phyloP scores from a whole-genome alignment of 371 early-diverging fungal genomes.

The Enteropsectra breve region DNA sequence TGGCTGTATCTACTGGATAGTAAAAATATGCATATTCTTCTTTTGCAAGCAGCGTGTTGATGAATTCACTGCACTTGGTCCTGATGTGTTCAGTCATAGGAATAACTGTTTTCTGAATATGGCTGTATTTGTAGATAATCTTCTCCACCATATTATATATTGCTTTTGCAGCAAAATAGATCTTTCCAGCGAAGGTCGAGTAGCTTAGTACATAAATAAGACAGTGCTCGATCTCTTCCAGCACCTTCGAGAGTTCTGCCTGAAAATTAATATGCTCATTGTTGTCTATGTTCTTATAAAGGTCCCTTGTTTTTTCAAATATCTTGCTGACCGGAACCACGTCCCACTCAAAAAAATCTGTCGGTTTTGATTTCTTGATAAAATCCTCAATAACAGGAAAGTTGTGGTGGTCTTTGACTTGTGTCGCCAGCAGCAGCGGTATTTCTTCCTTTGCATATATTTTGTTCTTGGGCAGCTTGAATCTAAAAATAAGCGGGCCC shows the following conservation, averaged over 20 bases:
- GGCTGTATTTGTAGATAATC: conserved; percentile 1
- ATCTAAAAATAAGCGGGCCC: neutral
- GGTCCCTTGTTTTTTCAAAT: neutral
- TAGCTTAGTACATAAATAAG: conserved; percentile 29
- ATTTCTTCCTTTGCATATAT: conserved; percentile 20
- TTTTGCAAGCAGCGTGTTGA: conserved; percentile 12
- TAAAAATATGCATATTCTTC: conserved; percentile 9
- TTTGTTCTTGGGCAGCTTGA: neutral
- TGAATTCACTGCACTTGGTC: conserved; percentile 18
- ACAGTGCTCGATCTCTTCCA: conserved; percentile 5
- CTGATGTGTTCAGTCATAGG: conserved; percentile 1
- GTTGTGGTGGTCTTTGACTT: conserved; percentile 2
- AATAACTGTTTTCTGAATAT: neutral
- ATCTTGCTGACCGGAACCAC: neutral
- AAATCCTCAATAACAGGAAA: conserved; percentile 21
- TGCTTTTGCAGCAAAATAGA: conserved; percentile 26
- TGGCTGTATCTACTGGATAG: conserved; percentile 6
- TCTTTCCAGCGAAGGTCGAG: conserved; percentile 3
- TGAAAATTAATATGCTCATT: neutral
- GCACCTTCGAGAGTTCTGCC: neutral
- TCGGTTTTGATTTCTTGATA: neutral
- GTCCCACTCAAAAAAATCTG: conserved; percentile 17
- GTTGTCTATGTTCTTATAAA: neutral
- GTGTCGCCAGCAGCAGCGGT: conserved; percentile 6
- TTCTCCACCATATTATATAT: conserved; percentile 20